Evolutionary conservation across 768 basidiomycete genomes (phyloP), one percentile per base, ranked within the genome.

Genomic region (Serpula lacrymans): DNA sequence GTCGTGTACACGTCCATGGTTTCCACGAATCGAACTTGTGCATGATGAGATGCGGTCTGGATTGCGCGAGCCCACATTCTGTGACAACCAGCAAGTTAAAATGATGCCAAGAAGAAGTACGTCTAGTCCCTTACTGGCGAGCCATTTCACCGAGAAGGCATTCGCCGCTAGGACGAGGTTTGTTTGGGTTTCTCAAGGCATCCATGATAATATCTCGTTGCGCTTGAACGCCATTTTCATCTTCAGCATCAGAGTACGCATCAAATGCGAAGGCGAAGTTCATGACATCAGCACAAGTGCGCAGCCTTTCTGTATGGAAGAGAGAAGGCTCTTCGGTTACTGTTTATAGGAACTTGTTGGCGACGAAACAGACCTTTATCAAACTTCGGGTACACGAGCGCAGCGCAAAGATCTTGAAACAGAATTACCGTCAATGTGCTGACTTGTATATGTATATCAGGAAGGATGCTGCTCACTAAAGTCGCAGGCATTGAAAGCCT

Each of bases 11-110:
- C 41, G 9, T 62, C 48, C 42, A 73, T 68, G 3, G 40, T 45
- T 6, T 63, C 46, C 18, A 75, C 46, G 48, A 77, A 70, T 25
- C 65, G 63, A 6, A 48, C 42, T 36, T 55, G 65, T 6, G 56
- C n/a, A n/a, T n/a, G n/a, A n/a, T n/a, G n/a, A n/a, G n/a, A n/a
- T 16, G 46, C n/a, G 2, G 36, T 13, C 13, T 37, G 12, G 8
- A 38, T 32, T 2, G 37, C 25, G 16, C 42, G 23, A 23, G 25
- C 24, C 46, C 46, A 47, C 22, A 47, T 43, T 34, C 46, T 47
- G 12, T 1, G 34, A 4, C 22, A 16, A 37, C n/a, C 10, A 29
- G 14, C 9, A 29, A 9, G 27, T 29, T n/a, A 29, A 29, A 29
- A 29, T 29, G 14, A 9, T 9, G 6, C 4, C 6, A 7, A 6